Percentiles rank a stretch among this genome's conserved stretches.
phyloP scores from a whole-genome alignment of 257 asterid species.

The Nicotiana tomentosiformis region DNA sequence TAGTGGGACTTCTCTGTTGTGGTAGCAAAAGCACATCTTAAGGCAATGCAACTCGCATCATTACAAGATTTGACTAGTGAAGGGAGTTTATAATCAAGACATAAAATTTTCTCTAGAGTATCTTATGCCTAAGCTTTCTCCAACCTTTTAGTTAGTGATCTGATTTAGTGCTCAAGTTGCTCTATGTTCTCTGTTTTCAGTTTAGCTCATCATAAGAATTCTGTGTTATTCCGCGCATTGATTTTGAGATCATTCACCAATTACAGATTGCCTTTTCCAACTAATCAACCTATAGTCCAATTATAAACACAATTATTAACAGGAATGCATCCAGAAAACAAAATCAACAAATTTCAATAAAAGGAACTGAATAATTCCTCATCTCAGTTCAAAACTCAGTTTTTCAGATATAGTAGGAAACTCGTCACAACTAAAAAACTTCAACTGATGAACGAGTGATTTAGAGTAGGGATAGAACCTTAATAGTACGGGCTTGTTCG shows the following conservation, averaged over 20 bases:
- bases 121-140: neutral
- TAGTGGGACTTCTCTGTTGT: neutral
- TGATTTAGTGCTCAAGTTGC: neutral
- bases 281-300: neutral
- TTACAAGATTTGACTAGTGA: neutral
- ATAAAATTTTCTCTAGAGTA: neutral
- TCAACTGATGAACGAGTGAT: neutral
- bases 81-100: neutral
- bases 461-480: conserved; percentile 29
- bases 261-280: neutral
- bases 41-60: neutral
- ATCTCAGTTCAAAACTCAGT: neutral
- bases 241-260: neutral
- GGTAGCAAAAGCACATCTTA: neutral
- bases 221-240: neutral
- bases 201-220: neutral
- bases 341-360: neutral
- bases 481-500: conserved; percentile 87
- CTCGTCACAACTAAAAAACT: neutral
- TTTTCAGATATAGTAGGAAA: neutral
- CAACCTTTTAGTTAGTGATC: neutral
- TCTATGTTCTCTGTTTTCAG: neutral
- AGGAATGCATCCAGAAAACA: neutral
- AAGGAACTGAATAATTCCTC: neutral
- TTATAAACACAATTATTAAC: neutral